A percentile compares a stretch with the other conserved stretches of the same genome.
Conservation (phyloP, 2,329 filamentous ascomycete genomes). For the Beauveria brongniartii region DNA sequence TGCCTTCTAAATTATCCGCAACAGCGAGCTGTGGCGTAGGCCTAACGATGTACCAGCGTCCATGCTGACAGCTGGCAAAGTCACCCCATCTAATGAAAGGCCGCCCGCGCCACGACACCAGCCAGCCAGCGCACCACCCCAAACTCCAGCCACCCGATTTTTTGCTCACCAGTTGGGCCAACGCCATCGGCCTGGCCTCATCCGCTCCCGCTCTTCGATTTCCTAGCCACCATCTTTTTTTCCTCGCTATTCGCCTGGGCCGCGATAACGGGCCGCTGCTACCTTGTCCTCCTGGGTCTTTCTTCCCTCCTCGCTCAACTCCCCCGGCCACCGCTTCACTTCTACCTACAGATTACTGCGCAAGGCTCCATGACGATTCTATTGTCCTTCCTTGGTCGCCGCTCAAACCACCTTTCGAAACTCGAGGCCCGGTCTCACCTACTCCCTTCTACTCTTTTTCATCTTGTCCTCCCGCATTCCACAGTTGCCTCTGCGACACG, state of each 20-base stretch:
- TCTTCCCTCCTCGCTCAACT: background rate
- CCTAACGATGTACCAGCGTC: background rate
- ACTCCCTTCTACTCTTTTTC: background rate
- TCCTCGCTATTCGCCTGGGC: background rate
- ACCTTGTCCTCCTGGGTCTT: background rate
- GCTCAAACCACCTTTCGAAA: background rate
- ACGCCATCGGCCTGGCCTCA: background rate
- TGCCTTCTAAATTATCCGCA: too few relatives aligned
- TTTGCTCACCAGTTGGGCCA: constrained; percentile 7
- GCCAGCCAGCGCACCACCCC: background rate
- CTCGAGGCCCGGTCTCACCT: background rate
- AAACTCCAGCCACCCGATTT: constrained; percentile 8
- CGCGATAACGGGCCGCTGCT: background rate
- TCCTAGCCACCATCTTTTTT: constrained; percentile 9
- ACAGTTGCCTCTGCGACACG: background rate
- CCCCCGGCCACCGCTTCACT: constrained; percentile 2
- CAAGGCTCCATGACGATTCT: background rate
- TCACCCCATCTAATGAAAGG: background rate
- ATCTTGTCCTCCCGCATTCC: background rate
- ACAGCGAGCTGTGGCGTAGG: background rate
- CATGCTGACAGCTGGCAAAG: background rate
- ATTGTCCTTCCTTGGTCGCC: background rate
- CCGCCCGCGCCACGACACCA: background rate
- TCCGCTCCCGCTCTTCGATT: constrained; percentile 2
- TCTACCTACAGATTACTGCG: background rate